phyloP scores from a whole-genome alignment of 768 basidiomycete species.

The Kwoniella heveanensis region DNA sequence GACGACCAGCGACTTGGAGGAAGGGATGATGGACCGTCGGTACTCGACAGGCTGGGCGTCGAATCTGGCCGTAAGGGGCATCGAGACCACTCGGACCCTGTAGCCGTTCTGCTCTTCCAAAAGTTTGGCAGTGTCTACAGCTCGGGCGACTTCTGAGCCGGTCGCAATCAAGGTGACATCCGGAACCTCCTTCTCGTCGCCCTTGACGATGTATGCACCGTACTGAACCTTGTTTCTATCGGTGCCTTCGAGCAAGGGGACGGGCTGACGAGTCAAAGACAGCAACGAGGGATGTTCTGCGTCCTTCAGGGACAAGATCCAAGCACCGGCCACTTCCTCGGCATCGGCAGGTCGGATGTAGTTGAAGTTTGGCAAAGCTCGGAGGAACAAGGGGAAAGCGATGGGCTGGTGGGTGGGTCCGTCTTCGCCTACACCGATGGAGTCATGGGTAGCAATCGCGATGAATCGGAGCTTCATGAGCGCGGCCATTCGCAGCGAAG shows the following conservation, averaged over 20 bases:
- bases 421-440: conserved; percentile 54
- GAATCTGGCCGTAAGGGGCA: conserved; percentile 49
- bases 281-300: conserved; percentile 37
- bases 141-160: conserved; percentile 50
- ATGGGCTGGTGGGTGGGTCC: conserved; percentile 55
- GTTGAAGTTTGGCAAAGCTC: conserved; percentile 51
- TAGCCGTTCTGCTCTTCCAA: conserved; percentile 16
- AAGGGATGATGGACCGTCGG: conserved; percentile 31
- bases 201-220: conserved; percentile 49
- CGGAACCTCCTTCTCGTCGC: conserved; percentile 28
- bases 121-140: conserved; percentile 44
- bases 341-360: conserved; percentile 53
- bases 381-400: conserved; percentile 47
- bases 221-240: conserved; percentile 39
- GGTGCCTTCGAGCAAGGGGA: conserved; percentile 46
- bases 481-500: conserved; percentile 53
- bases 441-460: conserved; percentile 55
- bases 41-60: conserved; percentile 45
- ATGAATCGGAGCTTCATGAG: conserved; percentile 52
- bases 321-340: conserved; percentile 52
- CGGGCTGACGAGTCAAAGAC: conserved; percentile 47
- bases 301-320: conserved; percentile 40
- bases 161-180: conserved; percentile 50
- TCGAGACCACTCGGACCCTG: conserved; percentile 52
- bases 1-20: conserved; percentile 37